Evolutionary conservation across 2,329 filamentous ascomycete genomes (phyloP).

Genomic region (Pestalotiopsis sp.): DNA sequence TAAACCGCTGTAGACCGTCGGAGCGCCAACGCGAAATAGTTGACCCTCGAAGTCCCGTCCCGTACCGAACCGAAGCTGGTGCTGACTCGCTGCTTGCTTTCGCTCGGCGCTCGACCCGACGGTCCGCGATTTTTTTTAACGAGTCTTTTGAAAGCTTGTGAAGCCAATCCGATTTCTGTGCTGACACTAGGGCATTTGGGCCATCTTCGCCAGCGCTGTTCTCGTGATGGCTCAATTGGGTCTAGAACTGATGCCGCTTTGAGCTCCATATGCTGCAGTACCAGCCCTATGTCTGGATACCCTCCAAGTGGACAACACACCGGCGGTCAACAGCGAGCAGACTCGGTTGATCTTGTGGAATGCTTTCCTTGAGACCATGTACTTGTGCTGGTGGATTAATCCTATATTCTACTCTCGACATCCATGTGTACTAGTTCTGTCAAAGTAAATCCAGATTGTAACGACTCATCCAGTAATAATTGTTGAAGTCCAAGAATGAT

Average conservation of each 20-base stretch:
- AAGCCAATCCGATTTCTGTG: not conserved
- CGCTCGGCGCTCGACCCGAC: not conserved
- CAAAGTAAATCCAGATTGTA: too few species aligned
- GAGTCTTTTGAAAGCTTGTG: not conserved
- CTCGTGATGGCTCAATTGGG: not conserved
- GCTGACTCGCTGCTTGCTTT: not conserved
- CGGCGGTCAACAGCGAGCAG: too few species aligned
- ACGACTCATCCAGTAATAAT: too few species aligned
- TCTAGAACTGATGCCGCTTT: not conserved
- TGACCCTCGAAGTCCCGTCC: not conserved
- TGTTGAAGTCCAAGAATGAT: too few species aligned
- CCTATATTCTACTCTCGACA: too few species aligned
- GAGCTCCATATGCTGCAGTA: not conserved
- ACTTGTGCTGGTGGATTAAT: too few species aligned
- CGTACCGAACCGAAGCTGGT: not conserved
- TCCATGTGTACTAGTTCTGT: too few species aligned
- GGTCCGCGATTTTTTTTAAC: not conserved
- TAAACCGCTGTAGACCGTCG: not conserved
- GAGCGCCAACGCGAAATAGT: not conserved
- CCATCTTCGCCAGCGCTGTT: not conserved
- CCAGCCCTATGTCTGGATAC: too few species aligned
- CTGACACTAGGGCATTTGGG: not conserved
- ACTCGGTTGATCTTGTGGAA: too few species aligned
- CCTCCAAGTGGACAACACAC: too few species aligned
- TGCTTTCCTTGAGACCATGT: too few species aligned